phyloP scores from a whole-genome alignment of 1,284 basidiomycete genomes.

The Tylopilus sp. region DNA sequence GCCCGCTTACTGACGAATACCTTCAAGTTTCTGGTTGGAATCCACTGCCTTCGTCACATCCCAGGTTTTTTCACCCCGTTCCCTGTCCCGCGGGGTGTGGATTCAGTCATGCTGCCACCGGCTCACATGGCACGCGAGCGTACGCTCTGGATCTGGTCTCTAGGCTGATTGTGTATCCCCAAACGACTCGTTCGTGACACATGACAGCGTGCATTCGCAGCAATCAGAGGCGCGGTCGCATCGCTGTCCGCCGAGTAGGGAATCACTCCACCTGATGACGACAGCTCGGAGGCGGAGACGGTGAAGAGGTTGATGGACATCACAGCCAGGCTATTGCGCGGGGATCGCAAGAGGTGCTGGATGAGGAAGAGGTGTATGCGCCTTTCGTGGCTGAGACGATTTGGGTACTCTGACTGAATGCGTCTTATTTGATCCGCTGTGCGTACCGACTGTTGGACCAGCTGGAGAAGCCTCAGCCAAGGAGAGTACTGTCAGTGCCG shows the following conservation, averaged over 20 bases:
- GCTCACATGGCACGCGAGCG: too few species aligned
- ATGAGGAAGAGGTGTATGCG: too few species aligned
- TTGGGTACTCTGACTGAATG: too few species aligned
- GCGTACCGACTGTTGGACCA: slow-evolving; percentile 62
- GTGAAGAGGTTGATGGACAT: slow-evolving; percentile 68
- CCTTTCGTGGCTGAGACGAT: too few species aligned
- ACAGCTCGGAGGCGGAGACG: slow-evolving; percentile 53
- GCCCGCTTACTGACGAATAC: slow-evolving; percentile 60
- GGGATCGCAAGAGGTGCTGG: slow-evolving; percentile 57
- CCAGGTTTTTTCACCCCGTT: slow-evolving; percentile 5
- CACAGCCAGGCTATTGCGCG: slow-evolving; percentile 23
- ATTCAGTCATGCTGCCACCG: slow-evolving; percentile 15
- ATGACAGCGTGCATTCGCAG: too few species aligned
- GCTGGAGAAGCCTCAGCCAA: slow-evolving; percentile 47
- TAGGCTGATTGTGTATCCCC: too few species aligned
- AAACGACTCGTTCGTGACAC: too few species aligned
- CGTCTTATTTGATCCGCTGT: slow-evolving; percentile 71
- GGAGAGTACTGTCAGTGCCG: slow-evolving; percentile 53
- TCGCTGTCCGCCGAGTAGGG: too few species aligned
- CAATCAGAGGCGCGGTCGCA: too few species aligned
- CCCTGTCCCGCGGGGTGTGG: not conserved
- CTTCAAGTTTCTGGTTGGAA: slow-evolving; percentile 86
- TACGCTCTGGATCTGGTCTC: slow-evolving; percentile 45
- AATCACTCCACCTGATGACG: slow-evolving; percentile 23
- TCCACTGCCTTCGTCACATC: slow-evolving; percentile 17